phyloP scores from a whole-genome alignment of 2,329 filamentous ascomycete species.

The Ascochyta koolunga region DNA sequence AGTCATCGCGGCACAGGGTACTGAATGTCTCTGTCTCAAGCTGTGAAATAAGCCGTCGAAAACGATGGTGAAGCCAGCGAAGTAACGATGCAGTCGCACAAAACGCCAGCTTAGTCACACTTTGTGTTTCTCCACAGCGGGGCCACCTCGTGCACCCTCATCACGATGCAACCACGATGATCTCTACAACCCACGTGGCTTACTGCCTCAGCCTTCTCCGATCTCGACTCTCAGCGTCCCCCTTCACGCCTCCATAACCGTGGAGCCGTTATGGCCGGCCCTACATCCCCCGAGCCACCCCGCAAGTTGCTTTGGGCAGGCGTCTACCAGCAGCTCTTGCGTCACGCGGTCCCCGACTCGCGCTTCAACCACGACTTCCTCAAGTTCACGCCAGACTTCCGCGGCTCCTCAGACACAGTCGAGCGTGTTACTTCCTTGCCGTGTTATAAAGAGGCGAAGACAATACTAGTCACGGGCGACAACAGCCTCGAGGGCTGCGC shows the following conservation, averaged over 20 bases:
- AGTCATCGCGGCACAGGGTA: not conserved
- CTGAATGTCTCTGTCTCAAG: no score
- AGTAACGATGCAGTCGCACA: not conserved
- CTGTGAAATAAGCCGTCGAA: no score
- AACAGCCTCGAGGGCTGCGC: slow-evolving; percentile 54
- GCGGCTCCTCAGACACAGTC: slow-evolving; percentile 44
- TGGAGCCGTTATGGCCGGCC: slow-evolving; percentile 24
- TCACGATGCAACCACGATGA: not conserved
- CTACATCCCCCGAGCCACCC: slow-evolving; percentile 17
- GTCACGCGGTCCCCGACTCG: slow-evolving; percentile 52
- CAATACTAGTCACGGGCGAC: slow-evolving; percentile 52
- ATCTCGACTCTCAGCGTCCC: not conserved
- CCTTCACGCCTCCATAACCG: not conserved
- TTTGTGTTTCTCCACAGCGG: slow-evolving; percentile 8
- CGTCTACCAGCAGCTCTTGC: slow-evolving; percentile 47
- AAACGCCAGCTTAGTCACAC: not conserved
- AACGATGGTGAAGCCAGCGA: not conserved
- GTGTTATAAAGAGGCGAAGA: slow-evolving; percentile 39
- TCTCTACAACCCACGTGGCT: not conserved
- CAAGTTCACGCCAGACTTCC: slow-evolving; percentile 53
- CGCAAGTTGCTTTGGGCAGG: slow-evolving; percentile 32
- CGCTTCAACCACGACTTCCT: slow-evolving; percentile 53
- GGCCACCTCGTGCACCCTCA: not conserved
- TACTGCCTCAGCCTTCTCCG: not conserved
- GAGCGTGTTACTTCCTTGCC: slow-evolving; percentile 39